Conservation (phyloP, 2,329 filamentous ascomycete species). For the Cladosporium sp. region DNA sequence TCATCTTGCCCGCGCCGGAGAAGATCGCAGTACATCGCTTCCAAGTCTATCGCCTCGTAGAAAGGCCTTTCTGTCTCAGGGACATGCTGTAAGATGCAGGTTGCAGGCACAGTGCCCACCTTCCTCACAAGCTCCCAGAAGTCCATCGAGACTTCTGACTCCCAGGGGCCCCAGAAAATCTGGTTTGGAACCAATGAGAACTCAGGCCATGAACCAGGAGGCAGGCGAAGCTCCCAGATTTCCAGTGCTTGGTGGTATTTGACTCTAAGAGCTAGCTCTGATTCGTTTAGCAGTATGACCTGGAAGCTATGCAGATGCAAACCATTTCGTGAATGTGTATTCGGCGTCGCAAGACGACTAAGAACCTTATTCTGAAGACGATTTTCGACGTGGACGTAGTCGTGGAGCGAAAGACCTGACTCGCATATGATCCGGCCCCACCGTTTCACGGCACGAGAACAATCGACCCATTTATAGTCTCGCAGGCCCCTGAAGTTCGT, state of each 20-base stretch:
- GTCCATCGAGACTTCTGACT: no score
- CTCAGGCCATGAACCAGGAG: neutral
- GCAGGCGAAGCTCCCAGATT: neutral
- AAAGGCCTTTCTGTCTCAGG: neutral
- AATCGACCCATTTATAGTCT: no score
- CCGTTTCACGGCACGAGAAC: neutral
- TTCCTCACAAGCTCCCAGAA: no score
- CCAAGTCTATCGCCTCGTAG: neutral
- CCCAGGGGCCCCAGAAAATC: neutral
- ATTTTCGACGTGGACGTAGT: neutral
- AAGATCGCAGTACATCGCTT: neutral
- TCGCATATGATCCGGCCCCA: neutral
- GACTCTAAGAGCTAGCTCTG: neutral
- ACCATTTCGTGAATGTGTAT: neutral
- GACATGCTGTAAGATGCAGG: neutral
- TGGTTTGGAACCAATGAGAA: neutral
- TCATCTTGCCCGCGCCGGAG: neutral
- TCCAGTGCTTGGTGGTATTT: neutral
- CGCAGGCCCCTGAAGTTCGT: neutral
- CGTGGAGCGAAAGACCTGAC: neutral
- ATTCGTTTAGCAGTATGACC: neutral
- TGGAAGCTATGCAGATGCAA: neutral
- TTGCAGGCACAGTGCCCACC: neutral
- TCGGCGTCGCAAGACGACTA: neutral
- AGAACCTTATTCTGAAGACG: neutral